Evolutionary conservation across 768 basidiomycete species (phyloP), one percentile per base, ranked within the genome.

Genomic region (Russula emetica): DNA sequence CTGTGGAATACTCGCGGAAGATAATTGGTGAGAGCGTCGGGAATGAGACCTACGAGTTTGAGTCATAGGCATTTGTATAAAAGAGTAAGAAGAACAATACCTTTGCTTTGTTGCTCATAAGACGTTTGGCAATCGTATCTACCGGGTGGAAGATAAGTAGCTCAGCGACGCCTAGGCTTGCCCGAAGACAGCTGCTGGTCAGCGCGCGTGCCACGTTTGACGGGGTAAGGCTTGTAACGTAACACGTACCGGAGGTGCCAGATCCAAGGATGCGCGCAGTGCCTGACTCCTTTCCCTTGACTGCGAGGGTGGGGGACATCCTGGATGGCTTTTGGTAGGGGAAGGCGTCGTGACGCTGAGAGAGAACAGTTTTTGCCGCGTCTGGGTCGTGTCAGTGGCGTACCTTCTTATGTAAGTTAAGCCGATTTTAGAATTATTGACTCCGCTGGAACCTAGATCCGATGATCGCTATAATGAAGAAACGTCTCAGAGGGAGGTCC

Each of bases 61-160:
- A 22, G 53, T 60, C 36, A 55, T 55, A 16, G 5, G 3, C 24
- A 3, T 38, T 1, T 16, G 13, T 10, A 55, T 3, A 13, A 1
- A 24, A 30, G 13, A 32, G 14, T 40, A 40, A 18, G 10, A 4
- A 34, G 38, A 47, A 66, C 55, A 69, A 30, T 61, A 86, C 92
- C 82, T 89, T 90, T 66, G 81, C 80, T 79, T 94, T 94, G 84
- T 98, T 97, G 74, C 92, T 95, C 96, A 99, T 99, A 58, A 99
- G 76, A 40, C 96, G 88, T 76, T 99, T 99, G n/a, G 97, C 94
- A 60, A 98, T 87, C 1, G 97, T 99, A 77, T 99, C 94, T 26
- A 94, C 91, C 22, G 94, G 94, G 74, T 97, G 94, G 78, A 98
- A 97, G 22, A 98, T 85, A 69, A 97, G 77, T 59, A 99, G 82